Base-by-base conservation (phyloP, 441 rosid genomes). In the Mallotus repandus region DNA sequence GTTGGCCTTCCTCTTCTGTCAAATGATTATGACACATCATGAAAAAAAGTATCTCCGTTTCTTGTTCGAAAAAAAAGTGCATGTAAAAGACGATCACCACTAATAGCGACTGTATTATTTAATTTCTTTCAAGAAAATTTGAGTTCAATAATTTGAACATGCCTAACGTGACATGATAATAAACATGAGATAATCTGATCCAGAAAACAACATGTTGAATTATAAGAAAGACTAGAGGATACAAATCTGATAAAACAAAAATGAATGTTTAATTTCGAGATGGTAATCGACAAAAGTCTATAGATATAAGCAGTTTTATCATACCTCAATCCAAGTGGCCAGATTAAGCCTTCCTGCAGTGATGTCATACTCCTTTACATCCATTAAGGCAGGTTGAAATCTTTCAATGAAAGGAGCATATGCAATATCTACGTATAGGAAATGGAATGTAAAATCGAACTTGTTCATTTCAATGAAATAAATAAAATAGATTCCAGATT, bases 391-490 rank as follows among this genome's bases (percentile, higher is more conserved):
- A 19, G 88, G 90, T 52, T 43, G 81, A 58, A 68, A 88, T 67
- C 97, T 83, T 78, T 90, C 97, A 3, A 91, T 84, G 74, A 90
- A 91, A 58, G 98, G 97, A 73, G 77, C 87, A 81, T 86, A 89
- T 52, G 91, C 94, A 61, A 89, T 85, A 81, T 91, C 96, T 63
- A 84, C 96, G 96, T 88, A 74, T 18, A 45, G 22, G 63, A 9
- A 53, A 61, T 58, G 74, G 5, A 49, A 49, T 21, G 53, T 49
- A n/a, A n/a, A n/a, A n/a, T n/a, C n/a, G n/a, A n/a, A n/a, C n/a
- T n/a, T n/a, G n/a, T n/a, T n/a, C n/a, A n/a, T n/a, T n/a, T n/a
- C n/a, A n/a, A n/a, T n/a, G n/a, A n/a, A n/a, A n/a, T n/a, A n/a
- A n/a, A n/a, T n/a, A n/a, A n/a, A n/a, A n/a, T n/a, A n/a, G n/a